A percentile compares a stretch with the other conserved stretches of the same genome.
Conservation (phyloP, 2,329 filamentous ascomycete species). For the Alternaria consortialis region DNA sequence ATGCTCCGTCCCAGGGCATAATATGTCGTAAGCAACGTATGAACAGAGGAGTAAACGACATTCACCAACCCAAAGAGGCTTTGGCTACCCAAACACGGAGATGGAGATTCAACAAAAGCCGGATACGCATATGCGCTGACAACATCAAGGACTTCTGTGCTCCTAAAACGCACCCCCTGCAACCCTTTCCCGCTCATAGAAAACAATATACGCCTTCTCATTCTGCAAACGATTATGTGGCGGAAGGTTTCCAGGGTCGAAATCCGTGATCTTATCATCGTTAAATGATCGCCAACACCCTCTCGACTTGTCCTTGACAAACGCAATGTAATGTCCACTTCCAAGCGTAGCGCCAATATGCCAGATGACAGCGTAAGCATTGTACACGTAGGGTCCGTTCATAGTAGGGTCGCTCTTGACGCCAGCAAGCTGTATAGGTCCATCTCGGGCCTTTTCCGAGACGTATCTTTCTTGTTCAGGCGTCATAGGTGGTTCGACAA, state of each 20-base stretch:
- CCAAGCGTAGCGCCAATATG: constrained; percentile 74
- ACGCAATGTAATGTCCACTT: constrained; percentile 82
- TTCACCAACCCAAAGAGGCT: neutral
- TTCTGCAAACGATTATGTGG: constrained; percentile 65
- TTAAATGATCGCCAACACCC: constrained; percentile 70
- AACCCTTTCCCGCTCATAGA: constrained; percentile 62
- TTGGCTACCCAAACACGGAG: neutral
- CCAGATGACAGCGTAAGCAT: constrained; percentile 84
- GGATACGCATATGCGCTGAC: neutral
- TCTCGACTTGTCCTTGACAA: constrained; percentile 60
- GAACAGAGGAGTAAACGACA: neutral
- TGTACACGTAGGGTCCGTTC: constrained; percentile 74
- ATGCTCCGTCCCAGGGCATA: constrained; percentile 1
- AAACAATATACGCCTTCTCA: constrained; percentile 71
- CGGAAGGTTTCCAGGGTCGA: constrained; percentile 63
- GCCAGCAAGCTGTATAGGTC: constrained; percentile 37
- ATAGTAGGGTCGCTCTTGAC: constrained; percentile 54
- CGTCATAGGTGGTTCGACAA: constrained; percentile 62
- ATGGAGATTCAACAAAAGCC: neutral
- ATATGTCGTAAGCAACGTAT: constrained; percentile 7
- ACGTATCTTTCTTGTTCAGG: constrained; percentile 52
- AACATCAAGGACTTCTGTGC: neutral
- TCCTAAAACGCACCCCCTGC: constrained; percentile 41
- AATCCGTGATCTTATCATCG: constrained; percentile 62
- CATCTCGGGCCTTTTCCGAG: constrained; percentile 34